Evolutionary conservation across 305 asterid species (phyloP), one percentile per base, ranked within the genome.

Genomic region (Ajuga reptans): DNA sequence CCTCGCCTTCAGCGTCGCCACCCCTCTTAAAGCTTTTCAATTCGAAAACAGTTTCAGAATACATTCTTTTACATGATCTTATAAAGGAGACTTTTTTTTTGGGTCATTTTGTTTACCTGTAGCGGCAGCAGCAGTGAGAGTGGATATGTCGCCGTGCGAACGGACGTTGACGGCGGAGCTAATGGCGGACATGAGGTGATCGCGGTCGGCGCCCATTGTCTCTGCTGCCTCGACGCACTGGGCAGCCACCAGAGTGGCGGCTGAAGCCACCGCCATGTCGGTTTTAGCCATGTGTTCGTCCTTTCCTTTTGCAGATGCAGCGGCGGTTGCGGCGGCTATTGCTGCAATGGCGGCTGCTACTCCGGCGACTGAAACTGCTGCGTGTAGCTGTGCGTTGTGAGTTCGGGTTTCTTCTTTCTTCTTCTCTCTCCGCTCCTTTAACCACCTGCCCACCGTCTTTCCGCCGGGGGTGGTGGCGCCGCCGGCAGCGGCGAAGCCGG

Each of bases 171-270:
- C 98, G 59, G 99, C 99, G 29, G 99, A 91, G 85, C 91, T 86
- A 60, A 91, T 86, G 34, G 99, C 96, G 0, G 98, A 86, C 77
- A 86, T 72, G 64, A 94, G 93, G 76, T 87, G 97, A 58, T 94
- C 93, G 5, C 96, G 82, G 17, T 94, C 99, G 16, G 97, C 98
- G 5, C 98, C 99, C 89, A 89, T 85, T 4, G 79, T 66, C 84
- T 94, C 99, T 10, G 99, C 97, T 21, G 99, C 93, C 77, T 94
- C 99, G 55, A 94, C 96, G 56, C 98, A 94, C 69, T 94, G 99
- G 5, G 98, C 96, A 2, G 99, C 99, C 21, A 94, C 96, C 65
- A 94, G 68, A 31, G 92, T 90, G 54, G 99, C 96, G 11, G 99
- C 99, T 2, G 99, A 91, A 16, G 99, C 99, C 9, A 94, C 96